Evolutionary conservation across 2,329 filamentous ascomycete species (phyloP), one percentile per base, ranked within the genome.

Genomic region (Scortechinia acanthostroma): DNA sequence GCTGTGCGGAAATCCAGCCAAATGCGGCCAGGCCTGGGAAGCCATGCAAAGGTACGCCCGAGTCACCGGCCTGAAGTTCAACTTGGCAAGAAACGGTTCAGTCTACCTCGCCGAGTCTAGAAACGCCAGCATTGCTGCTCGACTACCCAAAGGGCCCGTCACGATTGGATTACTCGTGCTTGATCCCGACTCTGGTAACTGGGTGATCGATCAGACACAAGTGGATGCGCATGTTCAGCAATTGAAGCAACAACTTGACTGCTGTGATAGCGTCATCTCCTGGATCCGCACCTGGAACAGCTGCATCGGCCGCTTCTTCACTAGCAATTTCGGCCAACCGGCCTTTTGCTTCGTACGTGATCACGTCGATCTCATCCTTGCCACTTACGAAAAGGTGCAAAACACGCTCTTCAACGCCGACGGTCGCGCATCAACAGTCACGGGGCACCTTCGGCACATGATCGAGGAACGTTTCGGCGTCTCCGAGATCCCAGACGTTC

Each of bases 191-290:
- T 64, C 68, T 0, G 74, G 76, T 5, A 66, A 66, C 4, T 85
- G 83, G 52, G 60, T 74, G 43, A 82, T 85, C 45, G 76, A 84
- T 50, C 71, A 79, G 51, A 48, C 52, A 0, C 69, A 77, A 60
- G 76, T 86, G 0, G 71, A 81, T 48, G 59, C 66, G 21, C 80
- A 85, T 49, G 75, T 82, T 45, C 55, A 64, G 2, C 79, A 85
- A 53, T 68, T 86, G 3, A 66, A 68, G 22, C 69, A 66, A 3
- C 80, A 86, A 51, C 71, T 86, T 3, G 62, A 76, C 43, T 74
- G 71, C 48, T 69, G 70, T 47, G 79, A 71, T 48, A 47, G 71
- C 2, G 45, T 42, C 1, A 63, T 74, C 3, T 62, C 63, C 17
- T 70, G 65, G 50, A 64, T 75, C 4, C 62, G 66, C 45, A 61